phyloP scores from a whole-genome alignment of 148 eudicot genomes.

The Spergularia marina region DNA sequence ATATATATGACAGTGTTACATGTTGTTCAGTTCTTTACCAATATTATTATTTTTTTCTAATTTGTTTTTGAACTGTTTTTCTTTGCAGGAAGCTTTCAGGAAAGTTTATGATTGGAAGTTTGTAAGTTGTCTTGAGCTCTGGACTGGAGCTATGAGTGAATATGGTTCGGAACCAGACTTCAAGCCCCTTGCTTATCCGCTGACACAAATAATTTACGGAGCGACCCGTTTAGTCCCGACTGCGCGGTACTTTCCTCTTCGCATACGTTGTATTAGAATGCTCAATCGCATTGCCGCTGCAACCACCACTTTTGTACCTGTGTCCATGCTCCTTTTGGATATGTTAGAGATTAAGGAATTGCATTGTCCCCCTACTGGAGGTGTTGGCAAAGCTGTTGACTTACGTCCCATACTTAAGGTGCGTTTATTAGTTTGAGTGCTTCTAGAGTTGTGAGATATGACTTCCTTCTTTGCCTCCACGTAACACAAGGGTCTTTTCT shows the following conservation, averaged over 20 bases:
- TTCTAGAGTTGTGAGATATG: background rate
- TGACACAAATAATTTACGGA: constrained; percentile 94
- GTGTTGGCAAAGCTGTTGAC: constrained; percentile 89
- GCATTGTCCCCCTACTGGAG: constrained; percentile 79
- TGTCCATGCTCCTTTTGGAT: constrained; percentile 81
- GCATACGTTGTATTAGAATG: constrained; percentile 89
- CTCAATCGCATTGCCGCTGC: constrained; percentile 85
- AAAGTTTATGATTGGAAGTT: constrained; percentile 97
- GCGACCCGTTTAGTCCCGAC: constrained; percentile 87
- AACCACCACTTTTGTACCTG: constrained; percentile 78
- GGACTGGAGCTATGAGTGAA: constrained; percentile 89
- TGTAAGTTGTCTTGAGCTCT: constrained; percentile 92
- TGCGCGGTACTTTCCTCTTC: constrained; percentile 89
- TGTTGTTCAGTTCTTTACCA: background rate
- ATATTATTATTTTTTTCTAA: too few species aligned
- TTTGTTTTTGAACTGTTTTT: too few species aligned
- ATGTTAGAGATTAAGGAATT: constrained; percentile 93
- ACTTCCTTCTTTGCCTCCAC: background rate
- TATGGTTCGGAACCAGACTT: constrained; percentile 77
- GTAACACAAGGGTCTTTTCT: constrained; percentile 11
- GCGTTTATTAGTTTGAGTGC: constrained; percentile 19
- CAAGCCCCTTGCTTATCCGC: constrained; percentile 86
- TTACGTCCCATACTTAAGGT: constrained; percentile 71
- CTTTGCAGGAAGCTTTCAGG: constrained; percentile 63
- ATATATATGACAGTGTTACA: constrained; percentile 1